Percentiles rank a stretch among this genome's conserved stretches.
Conservation (phyloP, 371 early-diverging fungal species). For the Funneliformis caledonium region DNA sequence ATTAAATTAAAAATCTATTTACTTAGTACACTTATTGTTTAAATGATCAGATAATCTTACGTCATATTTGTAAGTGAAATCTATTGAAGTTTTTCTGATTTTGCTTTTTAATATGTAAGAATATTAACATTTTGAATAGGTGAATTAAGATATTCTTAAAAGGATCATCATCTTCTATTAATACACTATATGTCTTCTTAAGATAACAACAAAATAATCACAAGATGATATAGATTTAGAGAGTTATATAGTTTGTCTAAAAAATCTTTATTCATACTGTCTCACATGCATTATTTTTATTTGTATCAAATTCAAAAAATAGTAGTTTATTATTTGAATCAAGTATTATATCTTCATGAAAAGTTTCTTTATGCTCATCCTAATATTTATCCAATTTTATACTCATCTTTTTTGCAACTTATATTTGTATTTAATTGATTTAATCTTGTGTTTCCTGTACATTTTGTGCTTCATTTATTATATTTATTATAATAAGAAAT, state of each 20-base stretch:
- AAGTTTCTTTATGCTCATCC: neutral
- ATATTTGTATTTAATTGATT: neutral
- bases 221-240: neutral
- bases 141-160: too few relatives aligned
- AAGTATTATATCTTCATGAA: neutral
- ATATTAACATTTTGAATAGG: neutral
- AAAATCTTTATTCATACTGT: neutral
- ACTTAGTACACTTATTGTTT: too few relatives aligned
- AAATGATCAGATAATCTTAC: too few relatives aligned
- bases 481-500: neutral
- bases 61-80: too few relatives aligned
- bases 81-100: neutral
- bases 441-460: neutral
- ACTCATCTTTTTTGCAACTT: neutral
- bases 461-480: neutral
- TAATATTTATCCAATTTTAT: neutral
- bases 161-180: neutral
- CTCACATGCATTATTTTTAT: neutral
- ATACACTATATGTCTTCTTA: neutral
- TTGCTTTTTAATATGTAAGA: neutral
- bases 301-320: neutral
- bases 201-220: neutral
- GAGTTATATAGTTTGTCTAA: neutral
- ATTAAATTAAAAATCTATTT: too few relatives aligned
- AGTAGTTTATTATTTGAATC: neutral